Base-by-base conservation (phyloP, 2,329 filamentous ascomycete genomes). In the Arthrobotrys musiformis region DNA sequence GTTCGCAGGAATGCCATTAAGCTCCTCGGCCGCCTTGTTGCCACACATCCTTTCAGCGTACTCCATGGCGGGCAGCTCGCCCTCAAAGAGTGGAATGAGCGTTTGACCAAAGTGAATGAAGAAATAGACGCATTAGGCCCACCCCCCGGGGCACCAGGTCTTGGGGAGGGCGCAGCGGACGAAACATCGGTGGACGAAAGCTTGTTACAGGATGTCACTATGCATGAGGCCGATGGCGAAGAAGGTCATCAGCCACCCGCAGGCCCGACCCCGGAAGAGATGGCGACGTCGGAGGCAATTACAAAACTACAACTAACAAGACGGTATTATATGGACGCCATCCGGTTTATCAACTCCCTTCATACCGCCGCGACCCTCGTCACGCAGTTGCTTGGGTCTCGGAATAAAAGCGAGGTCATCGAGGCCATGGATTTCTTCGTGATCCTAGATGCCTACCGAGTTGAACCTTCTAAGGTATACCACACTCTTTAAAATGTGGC, bases 361-460 rank as follows among this genome's bases (percentile, higher is more conserved):
- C 93, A 97, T 80, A 89, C 91, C 9, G 92, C 93, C 22, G 96
- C 93, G 0, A 88, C 88, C 7, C 90, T 90, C 1, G 90, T 98
- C 35, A 93, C 91, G 79, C 94, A 97, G 83, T 87, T 99, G 17
- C 88, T 99, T 2, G 93, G 93, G 4, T 96, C 95, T 30, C 93
- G 92, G 82, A 99, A 99, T 86, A 99, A 99, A 87, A 97, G 93
- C 81, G 95, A 99, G 83, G 92, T 98, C 26, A 97, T 99, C 78
- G 96, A 99, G 83, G 95, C 96, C 15, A 99, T 99, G 90, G 95
- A 99, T 83, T 99, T 96, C 84, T 97, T 99, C 80, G 93, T 96
- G 80, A 90, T 97, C 50, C 91, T 95, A 50, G 94, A 99, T 83
- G 94, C 94, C 4, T 98, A 98, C 87, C 95, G 96, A 83, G 91